A percentile compares a stretch with the other conserved stretches of the same genome.
phyloP scores from a whole-genome alignment of 2,329 filamentous ascomycete species.

The Thermoascus crustaceus region DNA sequence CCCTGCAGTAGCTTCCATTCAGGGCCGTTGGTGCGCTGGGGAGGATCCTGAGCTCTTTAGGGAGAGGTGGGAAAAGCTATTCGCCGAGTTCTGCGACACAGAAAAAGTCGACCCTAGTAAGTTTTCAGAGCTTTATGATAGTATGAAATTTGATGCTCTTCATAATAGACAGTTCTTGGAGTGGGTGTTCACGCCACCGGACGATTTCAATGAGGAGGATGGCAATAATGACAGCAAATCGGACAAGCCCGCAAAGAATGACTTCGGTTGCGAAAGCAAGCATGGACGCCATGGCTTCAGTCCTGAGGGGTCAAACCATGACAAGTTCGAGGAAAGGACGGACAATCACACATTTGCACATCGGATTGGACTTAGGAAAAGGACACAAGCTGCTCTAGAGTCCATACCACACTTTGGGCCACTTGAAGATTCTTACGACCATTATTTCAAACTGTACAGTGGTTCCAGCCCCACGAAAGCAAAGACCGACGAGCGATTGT shows the following conservation, averaged over 20 bases:
- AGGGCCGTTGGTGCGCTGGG: slow-evolving; percentile 89
- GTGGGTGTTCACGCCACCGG: slow-evolving; percentile 90
- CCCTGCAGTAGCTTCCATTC: slow-evolving; percentile 61
- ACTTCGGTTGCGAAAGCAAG: slow-evolving; percentile 15
- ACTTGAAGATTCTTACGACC: slow-evolving; percentile 51
- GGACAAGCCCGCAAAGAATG: slow-evolving; percentile 14
- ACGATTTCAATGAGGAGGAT: slow-evolving; percentile 67
- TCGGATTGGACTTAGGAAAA: slow-evolving; percentile 44
- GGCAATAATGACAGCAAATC: slow-evolving; percentile 25
- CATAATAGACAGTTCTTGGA: slow-evolving; percentile 95
- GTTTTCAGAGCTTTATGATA: slow-evolving; percentile 96
- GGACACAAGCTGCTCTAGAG: slow-evolving; percentile 40
- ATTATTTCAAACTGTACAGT: slow-evolving; percentile 85
- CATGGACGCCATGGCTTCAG: slow-evolving; percentile 3
- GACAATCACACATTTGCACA: slow-evolving; percentile 29
- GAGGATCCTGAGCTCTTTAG: slow-evolving; percentile 92
- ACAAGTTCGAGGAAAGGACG: slow-evolving; percentile 22
- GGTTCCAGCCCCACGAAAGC: slow-evolving; percentile 65
- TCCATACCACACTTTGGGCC: slow-evolving; percentile 35
- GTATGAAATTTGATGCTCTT: slow-evolving; percentile 98
- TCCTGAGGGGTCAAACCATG: slow-evolving; percentile 13
- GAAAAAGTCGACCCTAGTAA: slow-evolving; percentile 99
- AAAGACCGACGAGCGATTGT: slow-evolving; percentile 75
- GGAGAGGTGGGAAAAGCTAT: slow-evolving; percentile 97
- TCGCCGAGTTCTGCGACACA: slow-evolving; percentile 89